Evolutionary conservation across 2,329 filamentous ascomycete genomes (phyloP).

Genomic region (Exophiala oligosperma): DNA sequence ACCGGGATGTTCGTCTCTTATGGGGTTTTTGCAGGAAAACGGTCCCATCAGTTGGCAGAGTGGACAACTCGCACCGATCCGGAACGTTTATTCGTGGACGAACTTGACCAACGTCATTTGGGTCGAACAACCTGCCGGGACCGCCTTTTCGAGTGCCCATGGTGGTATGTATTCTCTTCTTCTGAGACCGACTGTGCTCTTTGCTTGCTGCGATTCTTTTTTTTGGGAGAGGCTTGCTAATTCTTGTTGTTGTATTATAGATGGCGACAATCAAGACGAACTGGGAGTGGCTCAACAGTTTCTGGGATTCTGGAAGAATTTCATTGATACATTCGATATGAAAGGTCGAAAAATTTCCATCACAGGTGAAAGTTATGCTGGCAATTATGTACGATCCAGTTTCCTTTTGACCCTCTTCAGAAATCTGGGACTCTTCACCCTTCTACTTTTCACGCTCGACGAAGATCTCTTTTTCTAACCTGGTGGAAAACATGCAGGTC

Average conservation of each 20-base stretch:
- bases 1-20: slow-evolving; percentile 58
- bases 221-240: too few relatives aligned
- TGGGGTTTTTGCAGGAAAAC: slow-evolving; percentile 73
- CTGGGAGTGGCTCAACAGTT: slow-evolving; percentile 26
- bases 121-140: slow-evolving; percentile 18
- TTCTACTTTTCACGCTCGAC: too few relatives aligned
- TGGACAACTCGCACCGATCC: slow-evolving; percentile 64
- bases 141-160: slow-evolving; percentile 19
- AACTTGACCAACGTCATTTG: slow-evolving; percentile 42
- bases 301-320: slow-evolving; percentile 23
- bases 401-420: not conserved
- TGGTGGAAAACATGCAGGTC: slow-evolving; percentile 31
- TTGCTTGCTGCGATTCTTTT: too few relatives aligned
- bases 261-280: slow-evolving; percentile 1
- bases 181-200: not conserved
- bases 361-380: slow-evolving; percentile 59
- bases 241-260: not conserved
- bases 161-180: not conserved
- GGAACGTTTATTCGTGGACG: slow-evolving; percentile 71
- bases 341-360: slow-evolving; percentile 26
- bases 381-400: slow-evolving; percentile 50
- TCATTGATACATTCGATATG: slow-evolving; percentile 22
- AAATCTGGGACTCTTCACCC: too few relatives aligned
- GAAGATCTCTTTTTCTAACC: too few relatives aligned
- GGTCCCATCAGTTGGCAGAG: slow-evolving; percentile 70